Percentiles rank a stretch among this genome's conserved stretches.
Evolutionary conservation across 1,284 basidiomycete genomes (phyloP).

Genomic region (Sanguinoderma infundibulare): DNA sequence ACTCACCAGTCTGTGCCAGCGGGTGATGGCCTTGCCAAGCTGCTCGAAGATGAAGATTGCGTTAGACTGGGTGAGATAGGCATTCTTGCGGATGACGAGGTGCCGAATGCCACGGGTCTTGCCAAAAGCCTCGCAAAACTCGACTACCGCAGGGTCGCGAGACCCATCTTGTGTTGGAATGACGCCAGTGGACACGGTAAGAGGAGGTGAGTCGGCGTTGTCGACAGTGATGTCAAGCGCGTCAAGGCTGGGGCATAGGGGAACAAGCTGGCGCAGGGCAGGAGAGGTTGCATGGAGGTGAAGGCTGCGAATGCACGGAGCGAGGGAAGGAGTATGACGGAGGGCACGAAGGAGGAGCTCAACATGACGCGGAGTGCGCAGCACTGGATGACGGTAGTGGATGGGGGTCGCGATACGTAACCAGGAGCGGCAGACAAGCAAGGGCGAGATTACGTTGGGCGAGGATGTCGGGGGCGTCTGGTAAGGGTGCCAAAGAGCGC

Average conservation of each 20-base stretch:
- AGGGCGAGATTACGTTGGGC: constrained; percentile 39
- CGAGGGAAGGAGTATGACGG: constrained; percentile 39
- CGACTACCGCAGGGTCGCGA: constrained; percentile 33
- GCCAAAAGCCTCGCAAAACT: constrained; percentile 47
- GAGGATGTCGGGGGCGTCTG: constrained; percentile 7
- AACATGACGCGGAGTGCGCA: constrained; percentile 44
- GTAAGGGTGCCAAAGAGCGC: constrained; percentile 38
- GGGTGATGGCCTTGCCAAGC: constrained; percentile 46
- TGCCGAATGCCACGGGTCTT: constrained; percentile 40
- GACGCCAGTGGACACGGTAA: background rate
- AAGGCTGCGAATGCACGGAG: constrained; percentile 43
- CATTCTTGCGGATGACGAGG: constrained; percentile 54
- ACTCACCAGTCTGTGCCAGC: constrained; percentile 52
- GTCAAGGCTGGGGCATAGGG: constrained; percentile 37
- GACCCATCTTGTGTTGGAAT: constrained; percentile 5
- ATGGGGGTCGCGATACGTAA: constrained; percentile 56
- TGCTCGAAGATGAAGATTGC: constrained; percentile 47
- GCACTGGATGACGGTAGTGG: constrained; percentile 51
- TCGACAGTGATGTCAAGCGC: constrained; percentile 52
- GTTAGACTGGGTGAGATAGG: constrained; percentile 55
- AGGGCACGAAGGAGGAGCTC: constrained; percentile 46
- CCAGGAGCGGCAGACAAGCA: constrained; percentile 54
- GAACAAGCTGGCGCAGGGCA: constrained; percentile 33
- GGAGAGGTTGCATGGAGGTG: constrained; percentile 39
- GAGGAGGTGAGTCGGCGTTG: constrained; percentile 21